Conservation (phyloP, 257 asterid genomes). For the Rauvolfia tetraphylla region DNA sequence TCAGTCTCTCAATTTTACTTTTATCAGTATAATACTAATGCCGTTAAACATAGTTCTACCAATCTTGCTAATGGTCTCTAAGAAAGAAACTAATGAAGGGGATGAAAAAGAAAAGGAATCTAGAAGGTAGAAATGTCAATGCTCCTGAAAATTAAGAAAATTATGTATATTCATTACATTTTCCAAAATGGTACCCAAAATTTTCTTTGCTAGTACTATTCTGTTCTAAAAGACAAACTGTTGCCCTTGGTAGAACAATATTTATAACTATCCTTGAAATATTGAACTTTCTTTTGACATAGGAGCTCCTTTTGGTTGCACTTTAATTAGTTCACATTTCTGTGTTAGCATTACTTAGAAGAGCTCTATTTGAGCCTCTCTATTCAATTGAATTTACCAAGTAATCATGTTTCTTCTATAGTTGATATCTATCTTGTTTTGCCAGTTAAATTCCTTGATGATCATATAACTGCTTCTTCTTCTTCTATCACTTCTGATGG, state of each 20-base stretch:
- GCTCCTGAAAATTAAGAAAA: background rate
- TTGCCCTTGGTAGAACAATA: too few relatives aligned
- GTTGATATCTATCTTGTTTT: background rate
- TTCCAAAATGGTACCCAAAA: background rate
- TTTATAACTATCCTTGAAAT: too few relatives aligned
- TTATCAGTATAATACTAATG: background rate
- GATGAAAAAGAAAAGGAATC: background rate
- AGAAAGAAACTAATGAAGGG: too few relatives aligned
- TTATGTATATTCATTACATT: background rate
- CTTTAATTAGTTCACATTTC: background rate
- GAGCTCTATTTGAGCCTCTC: background rate
- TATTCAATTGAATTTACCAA: background rate
- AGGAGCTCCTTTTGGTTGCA: background rate
- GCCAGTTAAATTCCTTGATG: slow-evolving; percentile 2
- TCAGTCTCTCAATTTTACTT: background rate
- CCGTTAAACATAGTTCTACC: background rate
- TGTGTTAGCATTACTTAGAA: background rate
- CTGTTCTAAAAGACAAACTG: background rate
- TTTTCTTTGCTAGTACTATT: background rate
- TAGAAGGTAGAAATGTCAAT: background rate
- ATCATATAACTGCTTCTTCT: background rate
- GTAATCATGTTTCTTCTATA: background rate
- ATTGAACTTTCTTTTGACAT: background rate
- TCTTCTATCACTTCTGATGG: slow-evolving; percentile 8
- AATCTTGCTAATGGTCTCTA: too few relatives aligned